These are phyloP conservation scores for Solanum lignicaule DNA, from an alignment of 257 asterid species.

Conservation along the genomic window DNA sequence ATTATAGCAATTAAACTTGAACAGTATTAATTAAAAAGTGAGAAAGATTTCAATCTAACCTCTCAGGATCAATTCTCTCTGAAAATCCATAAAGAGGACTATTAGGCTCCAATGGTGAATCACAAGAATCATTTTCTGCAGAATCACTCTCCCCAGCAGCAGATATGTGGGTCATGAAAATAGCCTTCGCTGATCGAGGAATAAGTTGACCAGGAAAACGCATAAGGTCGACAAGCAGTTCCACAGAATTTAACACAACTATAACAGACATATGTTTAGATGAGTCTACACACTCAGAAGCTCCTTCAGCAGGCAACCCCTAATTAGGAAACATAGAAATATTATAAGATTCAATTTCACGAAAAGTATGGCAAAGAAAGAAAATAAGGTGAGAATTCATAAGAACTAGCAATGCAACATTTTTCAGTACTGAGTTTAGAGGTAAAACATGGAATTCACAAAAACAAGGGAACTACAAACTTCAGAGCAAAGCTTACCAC, in stretches of 20 bases:
- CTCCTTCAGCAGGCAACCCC: conserved; percentile 95
- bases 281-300: conserved; percentile 74
- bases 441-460: background rate
- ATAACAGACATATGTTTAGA: conserved; percentile 87
- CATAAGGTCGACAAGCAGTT: conserved; percentile 71
- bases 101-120: conserved; percentile 97
- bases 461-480: background rate
- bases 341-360: background rate
- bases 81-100: conserved; percentile 90
- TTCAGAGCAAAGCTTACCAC: conserved; percentile 52
- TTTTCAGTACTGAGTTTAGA: background rate
- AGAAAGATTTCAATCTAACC: conserved; percentile 29
- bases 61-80: conserved; percentile 68
- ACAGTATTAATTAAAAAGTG: background rate
- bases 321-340: conserved; percentile 19
- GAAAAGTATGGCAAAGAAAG: conserved; percentile 5
- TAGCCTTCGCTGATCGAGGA: conserved; percentile 72
- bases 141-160: conserved; percentile 99
- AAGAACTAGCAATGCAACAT: background rate
- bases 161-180: conserved; percentile 75
- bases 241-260: conserved; percentile 71
- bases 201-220: conserved; percentile 91
- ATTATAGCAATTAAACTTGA: background rate
- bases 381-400: background rate
- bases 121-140: conserved; percentile 99